Conservation (phyloP, 371 early-diverging fungal genomes). For the Circinella umbellata region DNA sequence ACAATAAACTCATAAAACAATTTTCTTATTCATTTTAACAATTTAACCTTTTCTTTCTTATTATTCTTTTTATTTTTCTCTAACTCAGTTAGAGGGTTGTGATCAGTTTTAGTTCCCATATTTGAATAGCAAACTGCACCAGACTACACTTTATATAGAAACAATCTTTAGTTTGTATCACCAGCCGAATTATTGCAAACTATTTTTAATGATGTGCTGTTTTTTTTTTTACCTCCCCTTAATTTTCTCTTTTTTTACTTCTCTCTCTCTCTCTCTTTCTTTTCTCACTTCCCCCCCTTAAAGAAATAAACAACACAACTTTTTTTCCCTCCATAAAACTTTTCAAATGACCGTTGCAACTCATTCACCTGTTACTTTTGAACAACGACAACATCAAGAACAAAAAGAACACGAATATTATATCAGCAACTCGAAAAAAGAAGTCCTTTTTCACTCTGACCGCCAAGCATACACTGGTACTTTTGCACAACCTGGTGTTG, state of each 20-base stretch:
- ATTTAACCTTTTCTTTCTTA: too few species aligned
- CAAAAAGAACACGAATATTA: slow-evolving; percentile 8
- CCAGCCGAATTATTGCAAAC: background rate
- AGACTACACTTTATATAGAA: too few species aligned
- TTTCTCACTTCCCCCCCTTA: background rate
- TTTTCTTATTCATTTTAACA: too few species aligned
- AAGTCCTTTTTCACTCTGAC: slow-evolving; percentile 6
- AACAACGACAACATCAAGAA: background rate
- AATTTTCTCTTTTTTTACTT: background rate
- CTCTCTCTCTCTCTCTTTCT: slow-evolving; percentile 2
- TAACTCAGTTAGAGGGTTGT: too few species aligned
- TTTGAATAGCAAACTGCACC: too few species aligned
- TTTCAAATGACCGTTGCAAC: background rate
- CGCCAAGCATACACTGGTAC: slow-evolving; percentile 3
- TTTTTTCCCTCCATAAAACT: background rate
- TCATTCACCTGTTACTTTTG: slow-evolving; percentile 2
- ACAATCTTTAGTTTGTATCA: too few species aligned
- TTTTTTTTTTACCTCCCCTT: background rate
- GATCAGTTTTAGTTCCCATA: too few species aligned
- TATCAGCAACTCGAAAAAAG: slow-evolving; percentile 4
- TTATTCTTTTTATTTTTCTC: too few species aligned
- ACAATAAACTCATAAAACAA: too few species aligned
- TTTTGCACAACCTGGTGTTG: slow-evolving; percentile 8
- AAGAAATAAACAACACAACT: background rate
- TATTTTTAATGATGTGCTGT: background rate